Percentiles rank a stretch among this genome's conserved stretches.
Conservation (phyloP, 2,329 filamentous ascomycete genomes). For the Exophiala alcalophila region DNA sequence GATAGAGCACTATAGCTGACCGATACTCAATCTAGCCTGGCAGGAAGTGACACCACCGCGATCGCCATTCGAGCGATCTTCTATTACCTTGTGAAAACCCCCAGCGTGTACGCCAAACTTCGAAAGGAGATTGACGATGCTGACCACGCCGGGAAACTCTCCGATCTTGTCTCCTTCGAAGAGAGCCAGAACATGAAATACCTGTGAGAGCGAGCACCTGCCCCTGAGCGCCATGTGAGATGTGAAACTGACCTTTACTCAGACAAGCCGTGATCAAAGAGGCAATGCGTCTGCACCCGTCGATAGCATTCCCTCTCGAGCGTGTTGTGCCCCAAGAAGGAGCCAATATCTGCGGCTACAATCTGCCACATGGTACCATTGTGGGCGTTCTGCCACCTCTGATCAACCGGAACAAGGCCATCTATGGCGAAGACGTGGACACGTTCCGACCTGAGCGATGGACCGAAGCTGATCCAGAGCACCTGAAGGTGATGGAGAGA, state of each 20-base stretch:
- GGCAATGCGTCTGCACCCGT: constrained; percentile 37
- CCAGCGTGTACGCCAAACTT: constrained; percentile 38
- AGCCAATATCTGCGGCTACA: constrained; percentile 31
- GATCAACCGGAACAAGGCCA: constrained; percentile 37
- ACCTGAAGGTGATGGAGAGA: not conserved
- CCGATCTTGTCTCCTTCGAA: constrained; percentile 12
- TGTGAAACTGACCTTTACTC: not conserved
- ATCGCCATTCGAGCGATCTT: constrained; percentile 34
- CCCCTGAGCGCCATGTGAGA: not conserved
- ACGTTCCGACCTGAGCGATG: constrained; percentile 4
- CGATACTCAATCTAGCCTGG: constrained; percentile 1
- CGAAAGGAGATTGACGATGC: constrained; percentile 47
- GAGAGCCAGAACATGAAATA: constrained; percentile 34
- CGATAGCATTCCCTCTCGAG: constrained; percentile 35
- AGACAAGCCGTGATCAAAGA: constrained; percentile 43
- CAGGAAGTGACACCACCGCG: constrained; percentile 32
- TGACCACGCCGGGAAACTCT: constrained; percentile 4
- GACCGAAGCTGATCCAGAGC: not conserved
- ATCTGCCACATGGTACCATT: constrained; percentile 32
- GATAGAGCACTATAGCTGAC: not conserved
- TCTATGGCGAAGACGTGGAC: constrained; percentile 1
- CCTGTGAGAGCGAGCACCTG: constrained; percentile 37
- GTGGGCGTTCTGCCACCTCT: constrained; percentile 37
- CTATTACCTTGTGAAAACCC: constrained; percentile 33
- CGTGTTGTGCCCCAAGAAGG: constrained; percentile 35